Base-by-base conservation (phyloP, 768 basidiomycete genomes). In the Galerina sulciceps region DNA sequence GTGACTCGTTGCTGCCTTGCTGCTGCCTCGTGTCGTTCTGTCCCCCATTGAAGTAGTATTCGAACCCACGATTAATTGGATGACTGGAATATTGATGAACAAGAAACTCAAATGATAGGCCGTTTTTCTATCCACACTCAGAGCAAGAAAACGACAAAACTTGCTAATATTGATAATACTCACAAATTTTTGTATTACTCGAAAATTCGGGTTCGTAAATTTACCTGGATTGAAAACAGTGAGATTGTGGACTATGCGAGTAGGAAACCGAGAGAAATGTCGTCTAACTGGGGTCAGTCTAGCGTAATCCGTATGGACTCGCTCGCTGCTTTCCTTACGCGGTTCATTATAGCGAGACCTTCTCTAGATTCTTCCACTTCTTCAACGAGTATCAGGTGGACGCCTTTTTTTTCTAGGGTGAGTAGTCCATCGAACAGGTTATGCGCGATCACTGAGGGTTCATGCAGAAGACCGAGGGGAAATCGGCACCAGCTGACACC, bases 271-370 rank as follows among this genome's bases (percentile, higher is more conserved):
- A 18, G 23, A 34, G 8, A 57, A 20, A 54, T 15, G 17, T 14
- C 38, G 36, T 42, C 22, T 10, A 9, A 60, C n/a, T 17, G 20
- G 15, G 8, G 47, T 55, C 58, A 55, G 41, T 58, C 51, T 63
- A 69, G 17, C 44, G 43, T 36, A 66, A 67, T 58, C 55, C 60
- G 61, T 65, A 70, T 67, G 52, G 72, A 68, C 41, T 88, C 84
- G 4, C 88, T 85, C 6, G 95, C 94, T 1, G 96, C 96, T 70
- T 98, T 98, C 60, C 84, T 83, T 22, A 95, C 86, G 15, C 96
- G 83, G 71, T 99, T 97, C 94, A 97, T 98, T 26, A 98, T 85
- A 6, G 96, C 96, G 26, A 97, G 74, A 0, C 96, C 96, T 67
- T 97, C 89, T 36, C 85, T 82, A 26, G 82, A 84, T 72, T 97